Evolutionary conservation across 1,284 basidiomycete species (phyloP).

Genomic region (Microstroma glucosiphilum): DNA sequence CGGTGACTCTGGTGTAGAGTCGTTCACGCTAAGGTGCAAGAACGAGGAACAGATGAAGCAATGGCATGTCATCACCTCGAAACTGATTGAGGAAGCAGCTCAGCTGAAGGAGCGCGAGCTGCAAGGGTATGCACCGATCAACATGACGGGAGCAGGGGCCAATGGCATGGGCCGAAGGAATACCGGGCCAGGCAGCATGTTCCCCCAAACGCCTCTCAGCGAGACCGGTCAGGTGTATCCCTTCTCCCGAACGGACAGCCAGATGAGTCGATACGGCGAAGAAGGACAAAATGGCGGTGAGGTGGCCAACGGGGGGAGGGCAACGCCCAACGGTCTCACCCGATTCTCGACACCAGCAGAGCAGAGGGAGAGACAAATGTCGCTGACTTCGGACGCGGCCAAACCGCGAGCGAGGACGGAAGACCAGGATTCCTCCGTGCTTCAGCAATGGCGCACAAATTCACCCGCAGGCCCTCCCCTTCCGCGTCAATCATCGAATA

Average conservation of each 20-base stretch:
- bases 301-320: slow-evolving; percentile 20
- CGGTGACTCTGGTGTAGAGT: slow-evolving; percentile 61
- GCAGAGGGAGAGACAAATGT: slow-evolving; percentile 27
- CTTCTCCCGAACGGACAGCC: slow-evolving; percentile 30
- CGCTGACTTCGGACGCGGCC: slow-evolving; percentile 17
- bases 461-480: slow-evolving; percentile 34
- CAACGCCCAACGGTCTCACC: slow-evolving; percentile 25
- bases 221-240: slow-evolving; percentile 33
- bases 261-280: slow-evolving; percentile 24
- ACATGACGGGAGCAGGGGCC: slow-evolving; percentile 37
- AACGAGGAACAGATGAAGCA: slow-evolving; percentile 85
- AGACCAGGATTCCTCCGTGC: slow-evolving; percentile 36
- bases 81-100: slow-evolving; percentile 64
- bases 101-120: slow-evolving; percentile 22
- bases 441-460: slow-evolving; percentile 41
- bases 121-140: slow-evolving; percentile 19
- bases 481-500: slow-evolving; percentile 10
- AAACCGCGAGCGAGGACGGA: slow-evolving; percentile 36
- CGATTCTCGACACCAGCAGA: slow-evolving; percentile 34
- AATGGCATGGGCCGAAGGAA: slow-evolving; percentile 23
- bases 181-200: slow-evolving; percentile 27
- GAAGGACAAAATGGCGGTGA: slow-evolving; percentile 17
- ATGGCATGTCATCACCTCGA: slow-evolving; percentile 84
- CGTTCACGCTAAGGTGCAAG: slow-evolving; percentile 85
- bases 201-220: slow-evolving; percentile 40